These are phyloP conservation scores for Lunularia cruciata DNA, from an alignment of 225 moss, liverwort and hornwort genomes.

Conservation along the genomic window DNA sequence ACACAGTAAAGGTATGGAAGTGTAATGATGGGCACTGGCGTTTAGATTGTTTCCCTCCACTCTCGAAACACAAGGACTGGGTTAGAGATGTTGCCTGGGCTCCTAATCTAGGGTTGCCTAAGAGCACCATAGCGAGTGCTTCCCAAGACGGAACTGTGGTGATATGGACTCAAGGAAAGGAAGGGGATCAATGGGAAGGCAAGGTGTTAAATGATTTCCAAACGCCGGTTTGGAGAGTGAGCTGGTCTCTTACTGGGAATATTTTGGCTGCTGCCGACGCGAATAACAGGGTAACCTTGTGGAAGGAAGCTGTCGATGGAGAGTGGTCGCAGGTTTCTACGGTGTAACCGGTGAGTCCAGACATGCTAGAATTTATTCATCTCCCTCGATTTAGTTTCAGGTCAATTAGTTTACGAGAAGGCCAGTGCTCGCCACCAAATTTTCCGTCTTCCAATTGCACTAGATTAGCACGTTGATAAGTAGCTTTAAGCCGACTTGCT, in stretches of 20 bases:
- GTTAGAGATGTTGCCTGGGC: conserved; percentile 97
- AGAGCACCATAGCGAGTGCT: conserved; percentile 85
- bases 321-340: conserved; percentile 86
- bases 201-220: conserved; percentile 74
- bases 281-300: conserved; percentile 73
- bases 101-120: conserved; percentile 85
- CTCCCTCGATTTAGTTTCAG: not conserved
- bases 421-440: no score
- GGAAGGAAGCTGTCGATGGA: conserved; percentile 94
- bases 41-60: conserved; percentile 87
- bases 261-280: conserved; percentile 81
- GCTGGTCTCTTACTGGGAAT: conserved; percentile 89
- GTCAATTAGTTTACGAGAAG: no score
- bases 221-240: conserved; percentile 80
- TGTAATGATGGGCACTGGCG: conserved; percentile 74
- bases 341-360: conserved; percentile 37
- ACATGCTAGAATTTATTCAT: conserved; percentile 3
- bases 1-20: conserved; percentile 93
- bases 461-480: no score
- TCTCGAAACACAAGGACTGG: conserved; percentile 85
- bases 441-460: no score
- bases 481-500: no score
- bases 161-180: conserved; percentile 91
- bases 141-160: conserved; percentile 90
- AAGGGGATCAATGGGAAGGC: conserved; percentile 88